phyloP scores from a whole-genome alignment of 352 stramenopile species.

The Globisporangium lucens region DNA sequence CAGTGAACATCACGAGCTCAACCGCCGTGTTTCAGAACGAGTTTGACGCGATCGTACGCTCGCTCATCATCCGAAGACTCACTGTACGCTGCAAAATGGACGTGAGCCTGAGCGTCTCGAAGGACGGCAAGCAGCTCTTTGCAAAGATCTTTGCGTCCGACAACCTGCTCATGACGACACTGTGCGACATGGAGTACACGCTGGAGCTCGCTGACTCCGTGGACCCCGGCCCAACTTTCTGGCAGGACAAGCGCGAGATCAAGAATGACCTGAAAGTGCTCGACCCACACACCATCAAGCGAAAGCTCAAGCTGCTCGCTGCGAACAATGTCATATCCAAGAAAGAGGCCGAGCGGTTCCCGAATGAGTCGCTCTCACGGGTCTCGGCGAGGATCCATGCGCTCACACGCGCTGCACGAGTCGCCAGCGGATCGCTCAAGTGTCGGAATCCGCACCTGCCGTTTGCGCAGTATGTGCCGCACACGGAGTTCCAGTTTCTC shows the following conservation, averaged over 20 bases:
- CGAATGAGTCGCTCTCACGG: conserved; percentile 32
- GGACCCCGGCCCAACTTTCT: conserved; percentile 52
- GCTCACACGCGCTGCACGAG: conserved; percentile 33
- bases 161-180: conserved; percentile 56
- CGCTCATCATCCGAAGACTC: conserved; percentile 51
- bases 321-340: conserved; percentile 27
- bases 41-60: conserved; percentile 61
- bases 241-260: conserved; percentile 42
- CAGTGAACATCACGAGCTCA: not conserved
- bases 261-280: conserved; percentile 42
- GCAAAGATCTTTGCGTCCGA: conserved; percentile 56
- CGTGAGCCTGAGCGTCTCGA: conserved; percentile 51
- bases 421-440: conserved; percentile 19
- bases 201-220: conserved; percentile 55
- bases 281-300: conserved; percentile 42
- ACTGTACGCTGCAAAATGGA: conserved; percentile 48
- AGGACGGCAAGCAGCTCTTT: conserved; percentile 40
- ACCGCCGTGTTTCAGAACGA: conserved; percentile 34
- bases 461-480: conserved; percentile 43
- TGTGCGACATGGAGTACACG: conserved; percentile 51
- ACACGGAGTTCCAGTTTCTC: conserved; percentile 53
- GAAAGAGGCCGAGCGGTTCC: conserved; percentile 43
- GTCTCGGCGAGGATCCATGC: conserved; percentile 54
- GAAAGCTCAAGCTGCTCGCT: conserved; percentile 50
- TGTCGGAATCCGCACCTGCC: conserved; percentile 27